These are phyloP conservation scores for Acer negundo DNA, from an alignment of 345 rosid species.

Conservation along the genomic window DNA sequence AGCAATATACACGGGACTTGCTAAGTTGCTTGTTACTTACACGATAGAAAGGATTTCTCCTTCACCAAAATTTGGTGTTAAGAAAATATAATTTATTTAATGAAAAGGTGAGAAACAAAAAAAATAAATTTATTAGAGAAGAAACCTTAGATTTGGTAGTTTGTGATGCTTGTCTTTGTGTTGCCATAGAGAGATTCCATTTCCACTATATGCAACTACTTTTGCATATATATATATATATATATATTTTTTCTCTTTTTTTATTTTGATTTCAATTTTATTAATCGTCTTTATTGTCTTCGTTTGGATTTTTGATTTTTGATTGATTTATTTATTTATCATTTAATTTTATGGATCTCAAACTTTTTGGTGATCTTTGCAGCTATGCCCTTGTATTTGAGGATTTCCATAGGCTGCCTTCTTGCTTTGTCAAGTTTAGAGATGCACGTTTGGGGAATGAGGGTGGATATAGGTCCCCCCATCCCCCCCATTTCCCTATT, in stretches of 20 bases:
- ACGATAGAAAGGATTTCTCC: no score
- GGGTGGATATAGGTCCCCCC: no score
- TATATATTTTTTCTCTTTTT: not conserved
- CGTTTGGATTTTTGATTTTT: not conserved
- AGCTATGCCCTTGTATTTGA: not conserved
- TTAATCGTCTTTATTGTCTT: not conserved
- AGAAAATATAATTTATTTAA: no score
- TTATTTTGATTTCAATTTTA: not conserved
- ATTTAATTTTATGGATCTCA: not conserved
- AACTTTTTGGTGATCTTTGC: not conserved
- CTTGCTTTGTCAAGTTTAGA: not conserved
- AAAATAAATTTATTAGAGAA: not conserved
- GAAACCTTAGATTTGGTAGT: not conserved
- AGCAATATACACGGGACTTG: no score
- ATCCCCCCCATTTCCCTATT: no score
- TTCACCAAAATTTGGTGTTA: no score
- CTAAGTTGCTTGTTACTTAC: no score
- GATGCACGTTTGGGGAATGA: no score
- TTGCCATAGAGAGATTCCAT: not conserved
- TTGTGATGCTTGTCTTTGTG: not conserved
- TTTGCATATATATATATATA: no score
- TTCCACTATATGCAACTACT: not conserved
- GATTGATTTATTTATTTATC: not conserved
- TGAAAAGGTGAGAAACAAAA: no score
- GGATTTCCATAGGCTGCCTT: not conserved